These are phyloP conservation scores for Pilatotrama ljubarskyi DNA, from an alignment of 768 basidiomycete species.

Conservation along the genomic window DNA sequence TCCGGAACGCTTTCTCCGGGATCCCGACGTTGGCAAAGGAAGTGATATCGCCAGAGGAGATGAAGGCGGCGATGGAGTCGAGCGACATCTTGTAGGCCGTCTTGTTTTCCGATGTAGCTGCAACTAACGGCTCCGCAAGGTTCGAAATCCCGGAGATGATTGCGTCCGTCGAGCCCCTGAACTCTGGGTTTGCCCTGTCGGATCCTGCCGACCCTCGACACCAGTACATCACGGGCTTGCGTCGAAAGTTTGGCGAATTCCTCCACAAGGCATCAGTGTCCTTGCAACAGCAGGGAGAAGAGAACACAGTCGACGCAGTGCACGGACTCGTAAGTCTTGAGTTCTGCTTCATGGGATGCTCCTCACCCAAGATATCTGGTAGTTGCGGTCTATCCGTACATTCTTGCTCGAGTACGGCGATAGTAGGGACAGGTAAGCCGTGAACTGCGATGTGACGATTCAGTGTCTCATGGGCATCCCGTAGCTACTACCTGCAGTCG, in stretches of 20 bases:
- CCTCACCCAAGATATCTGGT: not conserved
- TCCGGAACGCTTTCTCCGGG: slow-evolving; percentile 75
- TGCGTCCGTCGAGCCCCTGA: slow-evolving; percentile 57
- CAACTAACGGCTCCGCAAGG: slow-evolving; percentile 35
- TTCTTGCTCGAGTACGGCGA: slow-evolving; percentile 78
- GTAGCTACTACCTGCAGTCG: slow-evolving; percentile 57
- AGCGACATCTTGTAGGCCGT: slow-evolving; percentile 67
- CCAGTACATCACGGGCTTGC: slow-evolving; percentile 56
- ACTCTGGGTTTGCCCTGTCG: slow-evolving; percentile 65
- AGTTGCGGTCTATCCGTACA: slow-evolving; percentile 69
- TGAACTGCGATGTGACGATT: not conserved
- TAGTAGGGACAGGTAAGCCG: slow-evolving; percentile 53
- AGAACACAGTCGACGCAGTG: slow-evolving; percentile 81
- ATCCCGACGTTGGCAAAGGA: slow-evolving; percentile 68
- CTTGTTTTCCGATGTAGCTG: not conserved
- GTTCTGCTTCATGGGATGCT: not conserved
- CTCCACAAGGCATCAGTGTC: slow-evolving; percentile 70
- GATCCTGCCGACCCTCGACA: slow-evolving; percentile 67
- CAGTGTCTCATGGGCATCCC: not conserved
- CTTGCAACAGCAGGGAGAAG: slow-evolving; percentile 71
- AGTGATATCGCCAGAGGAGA: slow-evolving; percentile 49
- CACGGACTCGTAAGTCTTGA: slow-evolving; percentile 56
- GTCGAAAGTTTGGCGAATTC: slow-evolving; percentile 64
- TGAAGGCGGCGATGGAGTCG: slow-evolving; percentile 43
- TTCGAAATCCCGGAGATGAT: slow-evolving; percentile 81